Percentiles rank a stretch among this genome's conserved stretches.
These are phyloP conservation scores for Aspergillus sp. DNA, from an alignment of 2,329 filamentous ascomycete species.

Conservation along the genomic window DNA sequence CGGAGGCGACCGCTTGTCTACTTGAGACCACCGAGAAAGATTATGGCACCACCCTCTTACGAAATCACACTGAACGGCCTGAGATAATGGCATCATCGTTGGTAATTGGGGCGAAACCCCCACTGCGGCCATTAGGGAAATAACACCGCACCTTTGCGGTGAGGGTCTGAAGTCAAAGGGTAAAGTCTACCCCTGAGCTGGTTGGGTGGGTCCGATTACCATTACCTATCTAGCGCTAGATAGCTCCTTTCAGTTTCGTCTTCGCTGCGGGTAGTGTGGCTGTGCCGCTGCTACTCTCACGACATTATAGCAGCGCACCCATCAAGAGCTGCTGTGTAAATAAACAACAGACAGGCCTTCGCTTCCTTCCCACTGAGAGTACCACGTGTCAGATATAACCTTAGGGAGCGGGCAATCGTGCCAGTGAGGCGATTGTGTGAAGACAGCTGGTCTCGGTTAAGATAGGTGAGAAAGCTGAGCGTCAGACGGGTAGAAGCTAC, in stretches of 20 bases:
- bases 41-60: not conserved
- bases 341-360: not conserved
- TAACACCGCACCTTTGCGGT: not conserved
- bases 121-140: not conserved
- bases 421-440: not conserved
- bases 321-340: too few species aligned
- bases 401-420: not conserved
- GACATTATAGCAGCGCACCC: too few species aligned
- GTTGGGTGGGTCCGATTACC: not conserved
- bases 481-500: too few species aligned
- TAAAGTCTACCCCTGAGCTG: not conserved
- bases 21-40: not conserved
- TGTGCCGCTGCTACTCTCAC: not conserved
- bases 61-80: not conserved
- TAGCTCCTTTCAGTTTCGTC: not conserved
- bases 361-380: not conserved
- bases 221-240: too few species aligned
- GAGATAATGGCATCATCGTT: not conserved
- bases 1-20: not conserved
- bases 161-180: not conserved
- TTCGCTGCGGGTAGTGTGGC: not conserved
- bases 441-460: not conserved
- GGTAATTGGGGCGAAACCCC: not conserved
- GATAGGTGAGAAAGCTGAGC: too few species aligned
- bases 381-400: not conserved